Conservation (phyloP, 768 basidiomycete species). For the Clitopilus hobsonii region DNA sequence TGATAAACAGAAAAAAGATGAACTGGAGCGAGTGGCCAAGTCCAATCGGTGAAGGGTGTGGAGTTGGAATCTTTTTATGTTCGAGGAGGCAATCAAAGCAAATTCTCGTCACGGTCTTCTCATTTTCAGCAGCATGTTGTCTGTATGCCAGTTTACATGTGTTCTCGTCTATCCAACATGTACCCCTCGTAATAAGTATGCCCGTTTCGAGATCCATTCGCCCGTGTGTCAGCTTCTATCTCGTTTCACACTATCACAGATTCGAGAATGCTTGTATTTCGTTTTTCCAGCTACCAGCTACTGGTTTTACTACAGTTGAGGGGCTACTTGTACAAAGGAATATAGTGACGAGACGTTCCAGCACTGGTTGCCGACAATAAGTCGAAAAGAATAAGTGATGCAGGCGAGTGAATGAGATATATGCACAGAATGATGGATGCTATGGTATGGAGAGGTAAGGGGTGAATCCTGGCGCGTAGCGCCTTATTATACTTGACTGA, state of each 20-base stretch:
- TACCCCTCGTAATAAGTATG: background rate
- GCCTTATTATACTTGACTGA: background rate
- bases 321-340: background rate
- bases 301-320: background rate
- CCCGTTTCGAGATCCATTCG: background rate
- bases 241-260: background rate
- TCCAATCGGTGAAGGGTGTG: conserved; percentile 88
- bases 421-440: background rate
- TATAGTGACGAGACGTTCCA: background rate
- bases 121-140: background rate
- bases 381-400: background rate
- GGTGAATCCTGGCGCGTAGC: background rate
- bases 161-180: background rate
- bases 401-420: background rate
- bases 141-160: background rate
- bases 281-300: background rate
- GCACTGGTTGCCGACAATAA: background rate
- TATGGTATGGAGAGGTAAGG: background rate
- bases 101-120: background rate
- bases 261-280: background rate
- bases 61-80: background rate
- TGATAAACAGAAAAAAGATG: conserved; percentile 85
- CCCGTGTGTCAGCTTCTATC: too few relatives aligned
- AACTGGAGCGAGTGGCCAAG: conserved; percentile 99
- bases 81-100: background rate